These are phyloP conservation scores for Cadophora malorum DNA, from an alignment of 2,329 filamentous ascomycete species.

Conservation along the genomic window DNA sequence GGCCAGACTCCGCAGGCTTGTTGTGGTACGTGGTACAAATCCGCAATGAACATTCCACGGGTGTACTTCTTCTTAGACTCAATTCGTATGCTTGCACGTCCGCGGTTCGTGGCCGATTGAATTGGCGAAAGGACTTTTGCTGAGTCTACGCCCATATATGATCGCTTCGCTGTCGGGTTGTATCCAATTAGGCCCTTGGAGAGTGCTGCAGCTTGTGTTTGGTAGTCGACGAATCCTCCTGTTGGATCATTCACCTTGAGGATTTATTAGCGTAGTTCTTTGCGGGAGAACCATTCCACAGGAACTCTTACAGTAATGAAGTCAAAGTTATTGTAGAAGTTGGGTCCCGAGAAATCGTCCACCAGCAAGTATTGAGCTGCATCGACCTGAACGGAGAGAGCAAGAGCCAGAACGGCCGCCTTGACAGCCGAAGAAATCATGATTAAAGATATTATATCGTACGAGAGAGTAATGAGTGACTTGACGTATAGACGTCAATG, in stretches of 20 bases:
- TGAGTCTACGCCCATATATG: constrained; percentile 74
- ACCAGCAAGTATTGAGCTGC: constrained; percentile 30
- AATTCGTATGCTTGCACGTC: constrained; percentile 66
- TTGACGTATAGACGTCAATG: constrained; percentile 38
- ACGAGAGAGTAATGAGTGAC: constrained; percentile 35
- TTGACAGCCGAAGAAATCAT: constrained; percentile 30
- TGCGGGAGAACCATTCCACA: too few relatives aligned
- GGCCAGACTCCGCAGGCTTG: constrained; percentile 76
- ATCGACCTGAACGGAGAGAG: constrained; percentile 27
- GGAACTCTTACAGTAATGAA: constrained; percentile 57
- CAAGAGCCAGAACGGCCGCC: constrained; percentile 34
- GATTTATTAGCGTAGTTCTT: too few relatives aligned
- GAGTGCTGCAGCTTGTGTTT: constrained; percentile 56
- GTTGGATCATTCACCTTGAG: constrained; percentile 60
- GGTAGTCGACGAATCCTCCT: constrained; percentile 70
- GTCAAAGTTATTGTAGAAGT: constrained; percentile 55
- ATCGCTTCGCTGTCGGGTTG: constrained; percentile 50
- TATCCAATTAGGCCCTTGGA: constrained; percentile 61
- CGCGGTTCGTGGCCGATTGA: constrained; percentile 47
- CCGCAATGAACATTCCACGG: constrained; percentile 71
- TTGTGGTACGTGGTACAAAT: constrained; percentile 75
- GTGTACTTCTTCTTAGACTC: constrained; percentile 68
- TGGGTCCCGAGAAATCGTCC: constrained; percentile 49
- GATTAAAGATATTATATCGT: constrained; percentile 24
- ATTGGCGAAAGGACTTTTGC: constrained; percentile 38